These are phyloP conservation scores for Flaveria bidentis DNA, from an alignment of 129 eudicot species.

Conservation along the genomic window DNA sequence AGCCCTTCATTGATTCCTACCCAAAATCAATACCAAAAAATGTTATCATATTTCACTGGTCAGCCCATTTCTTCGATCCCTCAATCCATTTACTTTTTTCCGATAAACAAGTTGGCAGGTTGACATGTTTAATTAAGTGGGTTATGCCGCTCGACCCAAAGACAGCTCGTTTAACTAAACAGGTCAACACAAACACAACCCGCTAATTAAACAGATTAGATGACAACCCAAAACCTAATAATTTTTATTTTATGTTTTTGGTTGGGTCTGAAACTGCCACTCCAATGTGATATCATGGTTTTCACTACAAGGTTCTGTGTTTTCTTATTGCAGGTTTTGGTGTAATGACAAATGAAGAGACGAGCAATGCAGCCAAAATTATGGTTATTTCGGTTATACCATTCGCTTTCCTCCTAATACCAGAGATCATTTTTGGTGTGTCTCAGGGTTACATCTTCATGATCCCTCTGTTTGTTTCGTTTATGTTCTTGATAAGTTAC, in stretches of 20 bases:
- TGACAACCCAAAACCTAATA: no score
- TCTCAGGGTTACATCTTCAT: constrained; percentile 35
- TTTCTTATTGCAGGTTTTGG: constrained; percentile 47
- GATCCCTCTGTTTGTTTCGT: constrained; percentile 46
- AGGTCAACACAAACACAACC: background rate
- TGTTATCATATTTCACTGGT: constrained; percentile 45
- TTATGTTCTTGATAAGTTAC: constrained; percentile 52
- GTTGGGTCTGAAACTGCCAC: background rate
- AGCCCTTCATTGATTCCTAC: constrained; percentile 19
- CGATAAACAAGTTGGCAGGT: background rate
- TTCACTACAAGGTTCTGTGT: background rate
- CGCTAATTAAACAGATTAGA: background rate
- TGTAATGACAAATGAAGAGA: constrained; percentile 53
- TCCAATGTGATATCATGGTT: background rate
- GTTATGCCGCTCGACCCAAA: background rate
- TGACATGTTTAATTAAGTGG: background rate
- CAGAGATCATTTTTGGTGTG: constrained; percentile 34
- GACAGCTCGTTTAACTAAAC: background rate
- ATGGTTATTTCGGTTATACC: constrained; percentile 75
- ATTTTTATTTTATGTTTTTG: no score
- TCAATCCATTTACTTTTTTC: background rate
- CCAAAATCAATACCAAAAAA: constrained; percentile 26
- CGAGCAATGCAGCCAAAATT: constrained; percentile 57
- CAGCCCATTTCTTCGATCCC: background rate
- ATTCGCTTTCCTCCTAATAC: constrained; percentile 57